phyloP scores from a whole-genome alignment of 2,329 filamentous ascomycete genomes.

The Aspergillus sclerotialis region DNA sequence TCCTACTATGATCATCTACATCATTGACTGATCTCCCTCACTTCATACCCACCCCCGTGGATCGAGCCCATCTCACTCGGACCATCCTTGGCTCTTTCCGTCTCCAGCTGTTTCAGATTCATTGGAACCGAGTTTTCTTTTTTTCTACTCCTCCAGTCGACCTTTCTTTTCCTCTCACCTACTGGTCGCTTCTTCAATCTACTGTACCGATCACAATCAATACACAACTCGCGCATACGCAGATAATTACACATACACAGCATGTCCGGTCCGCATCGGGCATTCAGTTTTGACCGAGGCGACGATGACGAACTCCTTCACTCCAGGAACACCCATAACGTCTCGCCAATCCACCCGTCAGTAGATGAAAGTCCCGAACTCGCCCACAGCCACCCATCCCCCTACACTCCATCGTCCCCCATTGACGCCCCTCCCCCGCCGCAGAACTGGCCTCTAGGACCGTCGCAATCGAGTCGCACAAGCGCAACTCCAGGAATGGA shows the following conservation, averaged over 20 bases:
- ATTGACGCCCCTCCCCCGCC: neutral
- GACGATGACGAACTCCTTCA: conserved; percentile 7
- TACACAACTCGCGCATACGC: too few species aligned
- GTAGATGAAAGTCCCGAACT: neutral
- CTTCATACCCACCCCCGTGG: too few species aligned
- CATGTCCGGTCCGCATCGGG: conserved; percentile 14
- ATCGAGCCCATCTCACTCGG: too few species aligned
- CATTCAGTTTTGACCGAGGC: conserved; percentile 16
- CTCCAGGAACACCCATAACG: neutral
- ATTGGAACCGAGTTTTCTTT: neutral
- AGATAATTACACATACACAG: too few species aligned
- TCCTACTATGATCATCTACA: too few species aligned
- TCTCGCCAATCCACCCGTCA: neutral
- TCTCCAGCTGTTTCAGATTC: neutral
- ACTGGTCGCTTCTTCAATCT: neutral
- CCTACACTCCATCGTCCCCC: neutral
- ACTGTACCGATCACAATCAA: neutral
- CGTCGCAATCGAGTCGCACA: conserved; percentile 26
- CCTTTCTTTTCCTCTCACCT: neutral
- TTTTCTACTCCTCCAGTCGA: neutral
- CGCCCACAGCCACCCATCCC: neutral
- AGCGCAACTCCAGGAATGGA: conserved; percentile 56
- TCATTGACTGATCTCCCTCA: too few species aligned
- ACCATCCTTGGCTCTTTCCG: neutral
- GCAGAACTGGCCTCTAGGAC: conserved; percentile 6